These are phyloP conservation scores for Moricandia arvensis DNA, from an alignment of 345 rosid genomes.

Conservation along the genomic window DNA sequence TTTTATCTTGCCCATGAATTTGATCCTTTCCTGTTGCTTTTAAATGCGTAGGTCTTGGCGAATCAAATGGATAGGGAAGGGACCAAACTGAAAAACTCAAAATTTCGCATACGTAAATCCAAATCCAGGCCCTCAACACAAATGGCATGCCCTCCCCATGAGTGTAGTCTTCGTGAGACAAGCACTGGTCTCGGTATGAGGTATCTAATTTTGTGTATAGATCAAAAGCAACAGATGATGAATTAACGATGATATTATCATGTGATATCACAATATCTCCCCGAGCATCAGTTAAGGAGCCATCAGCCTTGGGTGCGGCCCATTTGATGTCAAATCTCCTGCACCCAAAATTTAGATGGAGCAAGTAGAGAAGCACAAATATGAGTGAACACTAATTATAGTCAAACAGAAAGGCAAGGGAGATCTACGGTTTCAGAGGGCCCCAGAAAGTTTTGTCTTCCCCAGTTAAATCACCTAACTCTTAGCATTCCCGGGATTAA, in stretches of 20 bases:
- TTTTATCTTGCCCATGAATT: slow-evolving; percentile 82
- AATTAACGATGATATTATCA: slow-evolving; percentile 72
- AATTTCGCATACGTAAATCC: slow-evolving; percentile 93
- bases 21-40: slow-evolving; percentile 91
- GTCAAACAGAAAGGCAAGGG: slow-evolving; percentile 28
- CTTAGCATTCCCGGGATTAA: slow-evolving; percentile 59
- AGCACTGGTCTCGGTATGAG: slow-evolving; percentile 63
- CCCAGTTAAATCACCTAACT: slow-evolving; percentile 87
- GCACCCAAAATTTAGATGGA: slow-evolving; percentile 31
- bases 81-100: slow-evolving; percentile 88
- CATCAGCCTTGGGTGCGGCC: slow-evolving; percentile 98
- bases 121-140: slow-evolving; percentile 86
- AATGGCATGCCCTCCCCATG: slow-evolving; percentile 55
- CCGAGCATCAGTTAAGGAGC: slow-evolving; percentile 93
- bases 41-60: slow-evolving; percentile 90
- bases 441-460: slow-evolving; percentile 94
- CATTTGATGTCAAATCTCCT: slow-evolving; percentile 98
- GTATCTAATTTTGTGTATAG: slow-evolving; percentile 73
- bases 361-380: no score
- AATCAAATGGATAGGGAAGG: slow-evolving; percentile 87
- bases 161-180: slow-evolving; percentile 39
- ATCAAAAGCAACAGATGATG: slow-evolving; percentile 90
- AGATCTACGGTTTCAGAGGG: slow-evolving; percentile 87
- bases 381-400: slow-evolving; percentile 19
- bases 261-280: slow-evolving; percentile 92